Evolutionary conservation across 1,284 basidiomycete species (phyloP), one percentile per base, ranked within the genome.

Genomic region (Hypsizygus ulmarius): DNA sequence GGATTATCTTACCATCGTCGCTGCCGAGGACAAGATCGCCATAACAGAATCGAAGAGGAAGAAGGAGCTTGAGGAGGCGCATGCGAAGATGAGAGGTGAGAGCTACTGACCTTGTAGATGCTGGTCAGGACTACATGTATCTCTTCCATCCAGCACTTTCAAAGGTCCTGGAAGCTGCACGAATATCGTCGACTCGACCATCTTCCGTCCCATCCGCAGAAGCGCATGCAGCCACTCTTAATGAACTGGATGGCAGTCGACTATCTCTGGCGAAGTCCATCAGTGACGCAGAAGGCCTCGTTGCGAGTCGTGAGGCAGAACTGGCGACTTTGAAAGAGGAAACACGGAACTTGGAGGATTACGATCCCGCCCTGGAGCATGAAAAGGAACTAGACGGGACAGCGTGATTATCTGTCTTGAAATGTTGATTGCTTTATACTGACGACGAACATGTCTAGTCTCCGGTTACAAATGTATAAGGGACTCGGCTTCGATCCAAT

Each of bases 241-340:
- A 87, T 52, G 77, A 81, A 45, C 74, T 87, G 1, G 87, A 90
- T 49, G 71, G 64, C 25, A 75, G 72, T 5, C 76, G 80, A 28
- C 64, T 88, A 40, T 78, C 79, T 5, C 71, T 89, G n/a, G 82
- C 77, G 9, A 91, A 91, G 58, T 78, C 82, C 3, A 86, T 90
- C 56, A 84, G 84, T 43, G 87, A 88, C 55, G 73, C 76, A 1
- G 87, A 90, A 64, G 74, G 78, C 37, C 64, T 77, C 27, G 64
- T 86, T 8, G 79, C 81, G 2, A 79, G 75, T 56, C 81, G 81
- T 56, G 85, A 90, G 58, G 82, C 79, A 1, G 84, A 86, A 59
- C 72, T 89, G 0, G 71, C 82, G 12, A 68, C 73, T 8, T 66
- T 89, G 42, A 85, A 83, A 57, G 84, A 85, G 45, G 80, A 82